Evolutionary conservation across 2,329 filamentous ascomycete genomes (phyloP).

Genomic region (Stenocarpella maydis): DNA sequence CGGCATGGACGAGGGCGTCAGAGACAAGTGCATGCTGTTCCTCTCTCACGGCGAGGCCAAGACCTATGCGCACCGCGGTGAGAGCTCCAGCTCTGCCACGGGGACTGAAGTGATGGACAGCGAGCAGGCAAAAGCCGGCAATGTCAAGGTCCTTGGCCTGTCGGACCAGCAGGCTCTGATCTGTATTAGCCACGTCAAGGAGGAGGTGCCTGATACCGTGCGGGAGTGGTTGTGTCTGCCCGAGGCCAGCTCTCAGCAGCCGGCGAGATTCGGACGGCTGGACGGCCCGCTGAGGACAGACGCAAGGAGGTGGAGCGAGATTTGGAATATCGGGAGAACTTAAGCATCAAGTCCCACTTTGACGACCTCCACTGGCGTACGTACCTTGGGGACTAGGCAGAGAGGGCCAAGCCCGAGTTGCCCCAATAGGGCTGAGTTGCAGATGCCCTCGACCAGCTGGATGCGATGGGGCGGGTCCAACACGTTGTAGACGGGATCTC

Average conservation of each 20-base stretch:
- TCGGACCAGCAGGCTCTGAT: conserved; percentile 79
- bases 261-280: conserved; percentile 71
- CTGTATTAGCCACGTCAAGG: conserved; percentile 89
- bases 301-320: conserved; percentile 67
- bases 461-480: neutral
- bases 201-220: conserved; percentile 87
- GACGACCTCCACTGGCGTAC: conserved; percentile 13
- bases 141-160: conserved; percentile 67
- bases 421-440: neutral
- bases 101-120: conserved; percentile 55
- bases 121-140: conserved; percentile 51
- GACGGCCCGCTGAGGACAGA: conserved; percentile 67
- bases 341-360: conserved; percentile 10
- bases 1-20: conserved; percentile 80
- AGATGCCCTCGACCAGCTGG: neutral
- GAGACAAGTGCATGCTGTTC: conserved; percentile 89
- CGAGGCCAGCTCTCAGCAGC: conserved; percentile 69
- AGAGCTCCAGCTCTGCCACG: conserved; percentile 29
- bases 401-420: neutral
- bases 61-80: conserved; percentile 44
- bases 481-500: neutral
- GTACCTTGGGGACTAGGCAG: neutral
- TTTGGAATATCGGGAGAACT: conserved; percentile 62
- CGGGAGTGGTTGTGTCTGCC: conserved; percentile 88
- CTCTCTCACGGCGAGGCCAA: conserved; percentile 71